A percentile compares a stretch with the other conserved stretches of the same genome.
Evolutionary conservation across 495 filamentous ascomycete genomes (phyloP).

Genomic region (Pseudevernia furfuracea): DNA sequence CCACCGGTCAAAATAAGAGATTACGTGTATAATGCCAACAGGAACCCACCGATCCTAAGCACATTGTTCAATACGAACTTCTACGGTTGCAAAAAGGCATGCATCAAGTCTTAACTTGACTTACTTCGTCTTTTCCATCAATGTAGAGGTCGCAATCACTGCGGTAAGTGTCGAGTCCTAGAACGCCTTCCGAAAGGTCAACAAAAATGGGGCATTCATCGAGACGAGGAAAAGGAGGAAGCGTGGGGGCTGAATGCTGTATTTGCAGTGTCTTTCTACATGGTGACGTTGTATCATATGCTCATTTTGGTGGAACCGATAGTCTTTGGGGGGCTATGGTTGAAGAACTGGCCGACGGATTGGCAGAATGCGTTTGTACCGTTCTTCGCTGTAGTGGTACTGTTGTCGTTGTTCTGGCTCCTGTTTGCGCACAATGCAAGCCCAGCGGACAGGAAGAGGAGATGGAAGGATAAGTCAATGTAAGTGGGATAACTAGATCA

Average conservation of each 20-base stretch:
- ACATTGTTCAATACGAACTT: background rate
- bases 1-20: background rate
- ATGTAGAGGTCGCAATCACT: slow-evolving; percentile 9
- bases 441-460: too few species aligned
- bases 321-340: slow-evolving; percentile 3
- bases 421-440: background rate
- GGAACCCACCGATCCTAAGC: background rate
- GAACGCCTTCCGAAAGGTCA: slow-evolving; percentile 5
- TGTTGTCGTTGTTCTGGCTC: background rate
- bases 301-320: slow-evolving; percentile 1
- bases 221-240: slow-evolving; percentile 2
- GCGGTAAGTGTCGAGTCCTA: background rate
- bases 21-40: background rate
- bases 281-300: background rate
- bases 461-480: too few species aligned
- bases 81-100: slow-evolving; percentile 8
- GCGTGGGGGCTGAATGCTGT: background rate
- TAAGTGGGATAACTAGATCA: too few species aligned
- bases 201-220: background rate
- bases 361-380: slow-evolving; percentile 12
- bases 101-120: slow-evolving; percentile 2
- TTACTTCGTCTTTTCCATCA: background rate
- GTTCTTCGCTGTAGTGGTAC: slow-evolving; percentile 1
- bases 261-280: slow-evolving; percentile 7
- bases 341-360: slow-evolving; percentile 1